Conservation (phyloP, 2,329 filamentous ascomycete species). For the Pseudocercospora fijiensis region DNA sequence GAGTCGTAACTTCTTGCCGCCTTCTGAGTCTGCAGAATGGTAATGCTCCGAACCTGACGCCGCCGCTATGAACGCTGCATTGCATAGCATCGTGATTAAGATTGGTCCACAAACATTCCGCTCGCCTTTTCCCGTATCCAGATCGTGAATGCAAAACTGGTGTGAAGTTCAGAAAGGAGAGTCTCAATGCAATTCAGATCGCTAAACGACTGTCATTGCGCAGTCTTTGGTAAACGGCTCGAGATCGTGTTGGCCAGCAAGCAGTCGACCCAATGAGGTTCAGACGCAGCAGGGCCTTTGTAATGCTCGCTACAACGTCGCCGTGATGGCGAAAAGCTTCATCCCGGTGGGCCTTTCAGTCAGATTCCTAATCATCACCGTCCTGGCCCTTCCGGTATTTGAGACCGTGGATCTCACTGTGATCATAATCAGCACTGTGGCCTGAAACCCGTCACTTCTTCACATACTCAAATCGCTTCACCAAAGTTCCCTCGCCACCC, state of each 20-base stretch:
- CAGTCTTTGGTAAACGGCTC: too few species aligned
- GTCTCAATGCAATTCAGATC: too few species aligned
- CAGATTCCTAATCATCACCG: conserved; percentile 27
- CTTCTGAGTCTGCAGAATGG: background rate
- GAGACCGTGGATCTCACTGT: conserved; percentile 36
- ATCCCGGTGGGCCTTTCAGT: background rate
- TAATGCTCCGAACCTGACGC: conserved; percentile 9
- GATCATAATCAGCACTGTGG: conserved; percentile 6
- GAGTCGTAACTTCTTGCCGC: background rate
- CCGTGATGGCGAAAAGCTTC: too few species aligned
- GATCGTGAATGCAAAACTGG: background rate
- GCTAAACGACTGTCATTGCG: too few species aligned
- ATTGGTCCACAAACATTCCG: background rate
- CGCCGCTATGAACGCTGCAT: conserved; percentile 15
- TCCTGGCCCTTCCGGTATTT: conserved; percentile 34
- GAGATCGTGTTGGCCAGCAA: too few species aligned
- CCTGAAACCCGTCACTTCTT: background rate
- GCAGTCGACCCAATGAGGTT: too few species aligned
- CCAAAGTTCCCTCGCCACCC: conserved; percentile 85
- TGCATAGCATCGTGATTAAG: background rate
- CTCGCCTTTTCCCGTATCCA: background rate
- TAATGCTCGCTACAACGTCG: too few species aligned
- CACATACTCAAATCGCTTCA: conserved; percentile 88
- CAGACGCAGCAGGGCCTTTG: too few species aligned
- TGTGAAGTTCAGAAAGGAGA: too few species aligned